These are phyloP conservation scores for Saccharomyces pastorianus DNA, from an alignment of 1,139 yeast species.

Conservation along the genomic window DNA sequence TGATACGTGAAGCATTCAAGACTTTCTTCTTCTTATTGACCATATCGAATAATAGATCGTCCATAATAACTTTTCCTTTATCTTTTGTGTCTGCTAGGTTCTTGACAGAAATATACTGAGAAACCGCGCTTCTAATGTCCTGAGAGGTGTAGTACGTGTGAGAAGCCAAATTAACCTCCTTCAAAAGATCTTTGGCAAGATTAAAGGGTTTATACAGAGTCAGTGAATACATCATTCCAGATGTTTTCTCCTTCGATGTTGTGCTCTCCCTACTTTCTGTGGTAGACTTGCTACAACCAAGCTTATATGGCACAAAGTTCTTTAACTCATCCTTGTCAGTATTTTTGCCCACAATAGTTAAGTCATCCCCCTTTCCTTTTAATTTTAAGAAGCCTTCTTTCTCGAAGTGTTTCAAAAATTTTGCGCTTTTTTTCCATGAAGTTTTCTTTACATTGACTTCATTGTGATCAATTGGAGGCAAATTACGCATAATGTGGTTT, in stretches of 20 bases:
- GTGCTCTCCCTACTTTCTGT: not conserved
- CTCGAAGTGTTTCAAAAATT: constrained; percentile 78
- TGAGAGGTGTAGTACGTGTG: constrained; percentile 41
- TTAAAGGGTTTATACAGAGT: constrained; percentile 50
- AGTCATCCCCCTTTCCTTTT: constrained; percentile 62
- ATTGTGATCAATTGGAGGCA: constrained; percentile 60
- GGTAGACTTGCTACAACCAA: constrained; percentile 8
- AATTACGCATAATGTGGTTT: constrained; percentile 54
- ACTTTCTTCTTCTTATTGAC: constrained; percentile 29
- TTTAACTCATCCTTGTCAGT: constrained; percentile 44
- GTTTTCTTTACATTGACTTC: constrained; percentile 68
- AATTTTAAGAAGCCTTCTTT: constrained; percentile 66
- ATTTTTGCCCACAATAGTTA: constrained; percentile 46
- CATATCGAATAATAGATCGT: constrained; percentile 37
- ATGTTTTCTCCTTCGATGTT: not conserved
- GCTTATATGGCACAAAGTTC: constrained; percentile 52
- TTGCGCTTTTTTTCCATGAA: constrained; percentile 82
- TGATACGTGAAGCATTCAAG: constrained; percentile 22
- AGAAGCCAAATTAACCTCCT: constrained; percentile 35
- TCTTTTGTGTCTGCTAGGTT: constrained; percentile 44
- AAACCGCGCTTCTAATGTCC: constrained; percentile 47
- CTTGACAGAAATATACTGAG: constrained; percentile 47
- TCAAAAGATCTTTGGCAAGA: constrained; percentile 44
- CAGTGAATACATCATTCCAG: constrained; percentile 33
- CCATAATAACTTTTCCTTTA: constrained; percentile 45